A percentile compares a stretch with the other conserved stretches of the same genome.
These are phyloP conservation scores for Rhynchosporium secalis DNA, from an alignment of 2,329 filamentous ascomycete species.

Conservation along the genomic window DNA sequence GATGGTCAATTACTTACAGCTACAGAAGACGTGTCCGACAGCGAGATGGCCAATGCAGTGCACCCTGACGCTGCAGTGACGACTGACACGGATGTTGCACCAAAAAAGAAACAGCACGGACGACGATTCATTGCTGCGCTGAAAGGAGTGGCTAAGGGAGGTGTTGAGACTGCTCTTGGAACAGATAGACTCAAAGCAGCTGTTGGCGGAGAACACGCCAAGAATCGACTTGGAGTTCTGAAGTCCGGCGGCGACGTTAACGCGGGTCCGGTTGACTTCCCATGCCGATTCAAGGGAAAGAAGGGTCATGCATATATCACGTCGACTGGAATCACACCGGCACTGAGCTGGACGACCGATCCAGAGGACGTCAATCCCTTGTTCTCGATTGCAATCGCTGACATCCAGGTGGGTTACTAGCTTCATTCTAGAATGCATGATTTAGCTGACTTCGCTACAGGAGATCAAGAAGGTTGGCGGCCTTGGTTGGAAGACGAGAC, in stretches of 20 bases:
- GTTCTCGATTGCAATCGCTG: slow-evolving; percentile 69
- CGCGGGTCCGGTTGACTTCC: slow-evolving; percentile 75
- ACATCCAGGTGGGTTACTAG: slow-evolving; percentile 51
- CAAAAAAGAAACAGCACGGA: slow-evolving; percentile 36
- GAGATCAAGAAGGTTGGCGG: slow-evolving; percentile 81
- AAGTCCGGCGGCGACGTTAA: slow-evolving; percentile 46
- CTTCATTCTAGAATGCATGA: background rate
- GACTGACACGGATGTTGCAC: slow-evolving; percentile 21
- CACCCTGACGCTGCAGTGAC: slow-evolving; percentile 45
- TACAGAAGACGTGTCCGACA: slow-evolving; percentile 33
- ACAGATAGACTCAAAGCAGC: slow-evolving; percentile 68
- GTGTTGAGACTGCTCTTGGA: slow-evolving; percentile 70
- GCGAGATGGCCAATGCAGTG: slow-evolving; percentile 38
- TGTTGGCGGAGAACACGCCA: slow-evolving; percentile 59
- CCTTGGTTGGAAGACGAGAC: slow-evolving; percentile 80
- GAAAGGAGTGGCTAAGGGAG: slow-evolving; percentile 60
- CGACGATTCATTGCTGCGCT: slow-evolving; percentile 57
- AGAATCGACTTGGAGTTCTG: slow-evolving; percentile 70
- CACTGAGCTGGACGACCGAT: slow-evolving; percentile 51
- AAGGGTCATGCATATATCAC: slow-evolving; percentile 73
- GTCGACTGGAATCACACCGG: slow-evolving; percentile 65
- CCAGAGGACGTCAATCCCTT: slow-evolving; percentile 56
- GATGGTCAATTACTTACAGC: slow-evolving; percentile 19
- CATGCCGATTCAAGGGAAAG: slow-evolving; percentile 66
- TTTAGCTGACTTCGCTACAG: slow-evolving; percentile 9